Evolutionary conservation across 2,329 filamentous ascomycete species (phyloP).

Genomic region (Alternaria viburni): DNA sequence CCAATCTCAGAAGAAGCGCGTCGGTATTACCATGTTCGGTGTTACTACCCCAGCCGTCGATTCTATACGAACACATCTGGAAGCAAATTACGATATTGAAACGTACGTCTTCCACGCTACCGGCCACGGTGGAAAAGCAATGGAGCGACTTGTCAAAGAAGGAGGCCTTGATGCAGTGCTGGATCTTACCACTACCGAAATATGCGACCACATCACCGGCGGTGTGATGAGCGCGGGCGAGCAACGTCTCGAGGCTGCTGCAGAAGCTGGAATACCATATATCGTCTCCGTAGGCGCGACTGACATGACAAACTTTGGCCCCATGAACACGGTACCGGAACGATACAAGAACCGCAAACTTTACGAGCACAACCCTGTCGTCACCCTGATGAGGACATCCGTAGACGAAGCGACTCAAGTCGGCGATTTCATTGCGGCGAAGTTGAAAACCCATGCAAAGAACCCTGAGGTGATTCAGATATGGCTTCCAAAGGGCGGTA

Average conservation of each 20-base stretch:
- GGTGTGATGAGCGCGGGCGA: slow-evolving; percentile 68
- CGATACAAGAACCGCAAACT: slow-evolving; percentile 59
- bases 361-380: slow-evolving; percentile 69
- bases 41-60: slow-evolving; percentile 73
- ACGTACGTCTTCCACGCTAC: slow-evolving; percentile 74
- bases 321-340: slow-evolving; percentile 61
- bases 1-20: slow-evolving; percentile 49
- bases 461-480: slow-evolving; percentile 58
- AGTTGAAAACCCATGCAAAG: slow-evolving; percentile 54
- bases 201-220: slow-evolving; percentile 66
- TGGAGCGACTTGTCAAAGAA: slow-evolving; percentile 69
- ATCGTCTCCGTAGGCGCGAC: slow-evolving; percentile 58
- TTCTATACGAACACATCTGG: slow-evolving; percentile 58
- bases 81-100: slow-evolving; percentile 54
- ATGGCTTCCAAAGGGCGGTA: slow-evolving; percentile 64
- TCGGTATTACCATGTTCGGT: slow-evolving; percentile 77
- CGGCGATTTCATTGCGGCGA: slow-evolving; percentile 62
- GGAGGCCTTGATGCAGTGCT: slow-evolving; percentile 68
- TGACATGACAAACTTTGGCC: slow-evolving; percentile 66
- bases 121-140: slow-evolving; percentile 69
- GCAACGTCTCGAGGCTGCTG: slow-evolving; percentile 63
- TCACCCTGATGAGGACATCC: slow-evolving; percentile 71
- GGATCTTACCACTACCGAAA: slow-evolving; percentile 75
- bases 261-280: slow-evolving; percentile 63
- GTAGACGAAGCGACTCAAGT: slow-evolving; percentile 62